A percentile compares a stretch with the other conserved stretches of the same genome.
Conservation (phyloP, 164 flowering plant species). For the Annona cherimola region DNA sequence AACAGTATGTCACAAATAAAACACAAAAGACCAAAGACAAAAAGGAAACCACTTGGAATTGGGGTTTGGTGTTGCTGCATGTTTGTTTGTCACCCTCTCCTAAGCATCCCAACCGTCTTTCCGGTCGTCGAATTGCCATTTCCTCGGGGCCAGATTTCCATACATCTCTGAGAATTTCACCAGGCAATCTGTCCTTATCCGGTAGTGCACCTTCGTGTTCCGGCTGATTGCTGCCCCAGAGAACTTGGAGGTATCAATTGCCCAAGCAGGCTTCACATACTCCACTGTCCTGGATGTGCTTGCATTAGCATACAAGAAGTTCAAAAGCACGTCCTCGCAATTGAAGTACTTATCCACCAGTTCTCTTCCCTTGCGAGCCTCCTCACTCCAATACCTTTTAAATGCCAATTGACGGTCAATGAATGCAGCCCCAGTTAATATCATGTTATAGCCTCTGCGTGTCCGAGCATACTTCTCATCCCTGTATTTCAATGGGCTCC, state of each 20-base stretch:
- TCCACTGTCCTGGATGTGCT: conserved; percentile 64
- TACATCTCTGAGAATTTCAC: conserved; percentile 59
- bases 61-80: background rate
- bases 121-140: conserved; percentile 53
- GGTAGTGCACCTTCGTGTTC: conserved; percentile 69
- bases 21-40: background rate
- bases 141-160: conserved; percentile 50
- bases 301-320: conserved; percentile 75
- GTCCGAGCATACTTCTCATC: conserved; percentile 74
- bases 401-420: conserved; percentile 56
- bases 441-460: conserved; percentile 73
- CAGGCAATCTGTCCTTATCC: conserved; percentile 62
- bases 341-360: conserved; percentile 68
- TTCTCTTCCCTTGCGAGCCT: conserved; percentile 59
- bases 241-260: conserved; percentile 78
- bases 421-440: conserved; percentile 93
- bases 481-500: conserved; percentile 57
- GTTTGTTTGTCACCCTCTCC: conserved; percentile 6
- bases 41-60: background rate
- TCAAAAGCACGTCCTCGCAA: conserved; percentile 89
- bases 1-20: background rate
- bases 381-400: conserved; percentile 66
- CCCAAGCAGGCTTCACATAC: conserved; percentile 86
- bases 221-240: conserved; percentile 83
- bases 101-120: conserved; percentile 89